Evolutionary conservation across 2,329 filamentous ascomycete genomes (phyloP), one percentile per base, ranked within the genome.

Genomic region (Neoscytalidium dimidiatum): DNA sequence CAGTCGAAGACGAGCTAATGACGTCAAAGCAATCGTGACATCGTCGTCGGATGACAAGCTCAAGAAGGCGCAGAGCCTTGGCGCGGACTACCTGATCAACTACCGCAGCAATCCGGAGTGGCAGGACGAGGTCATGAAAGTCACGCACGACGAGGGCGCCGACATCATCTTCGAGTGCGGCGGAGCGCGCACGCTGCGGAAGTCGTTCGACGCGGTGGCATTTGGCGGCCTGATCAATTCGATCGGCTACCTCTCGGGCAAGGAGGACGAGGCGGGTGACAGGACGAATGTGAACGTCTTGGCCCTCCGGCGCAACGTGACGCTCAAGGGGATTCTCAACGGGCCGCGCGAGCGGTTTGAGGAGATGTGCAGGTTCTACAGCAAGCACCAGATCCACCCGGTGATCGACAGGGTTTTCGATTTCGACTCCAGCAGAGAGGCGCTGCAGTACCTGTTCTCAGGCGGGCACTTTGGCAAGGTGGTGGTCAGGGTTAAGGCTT

Each of bases 211-310:
- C 33, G 77, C 77, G 57, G 71, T 80, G 13, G 72, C 74, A 1
- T 80, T 80, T 41, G 79, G 78, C 9, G 79, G 79, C 0, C 65
- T 80, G 31, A 80, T 80, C 62, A 72, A 73, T 0, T 75, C 74
- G 51, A 79, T 81, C 52, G 77, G 78, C 1, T 80, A 84, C 62
- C 68, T 83, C 0, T 80, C 78, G 0, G 81, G 80, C 38, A 86
- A 90, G 73, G 78, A 85, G 66, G 87, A 89, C 69, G 80, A 79
- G 0, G 74, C 77, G 4, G 83, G 80, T 0, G 84, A 87, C 72
- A 73, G 85, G 49, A 78, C 84, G 7, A 88, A 89, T 67, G 83
- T 88, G 14, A 90, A 90, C 69, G 75, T 90, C 29, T 76, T 85
- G 19, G 80, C 82, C 2, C 69, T 85, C 49, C 76, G 78, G 66